Conservation (phyloP, 225 moss, liverwort and hornwort species). For the Thuidium tamariscinum region DNA sequence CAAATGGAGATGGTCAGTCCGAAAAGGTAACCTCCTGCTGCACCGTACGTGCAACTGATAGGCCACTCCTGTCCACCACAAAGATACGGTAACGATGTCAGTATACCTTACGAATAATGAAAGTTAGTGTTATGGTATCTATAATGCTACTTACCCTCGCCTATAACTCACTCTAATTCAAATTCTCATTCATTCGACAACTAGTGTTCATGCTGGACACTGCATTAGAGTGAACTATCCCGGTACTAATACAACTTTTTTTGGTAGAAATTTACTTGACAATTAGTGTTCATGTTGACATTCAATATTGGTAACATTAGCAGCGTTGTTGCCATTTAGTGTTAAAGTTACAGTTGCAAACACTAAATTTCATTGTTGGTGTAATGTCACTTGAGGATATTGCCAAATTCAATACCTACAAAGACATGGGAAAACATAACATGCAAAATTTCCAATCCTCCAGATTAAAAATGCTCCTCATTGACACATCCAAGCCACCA, state of each 20-base stretch:
- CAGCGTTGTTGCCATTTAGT: background rate
- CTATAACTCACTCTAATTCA: background rate
- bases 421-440: background rate
- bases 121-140: background rate
- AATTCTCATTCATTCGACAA: background rate
- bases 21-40: constrained; percentile 62
- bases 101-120: background rate
- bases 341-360: background rate
- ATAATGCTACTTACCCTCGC: too few relatives aligned
- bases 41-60: constrained; percentile 82
- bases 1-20: constrained; percentile 28
- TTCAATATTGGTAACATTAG: background rate
- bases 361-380: background rate
- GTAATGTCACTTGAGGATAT: background rate
- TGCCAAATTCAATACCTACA: background rate
- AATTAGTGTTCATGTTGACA: background rate
- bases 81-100: background rate
- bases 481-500: background rate
- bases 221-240: background rate
- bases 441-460: background rate
- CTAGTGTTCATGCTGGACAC: background rate
- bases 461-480: background rate
- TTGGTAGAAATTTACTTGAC: background rate
- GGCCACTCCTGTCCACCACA: constrained; percentile 66
- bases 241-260: background rate